These are phyloP conservation scores for Candida tetrigidarum DNA, from an alignment of 1,139 yeast species.

Conservation along the genomic window DNA sequence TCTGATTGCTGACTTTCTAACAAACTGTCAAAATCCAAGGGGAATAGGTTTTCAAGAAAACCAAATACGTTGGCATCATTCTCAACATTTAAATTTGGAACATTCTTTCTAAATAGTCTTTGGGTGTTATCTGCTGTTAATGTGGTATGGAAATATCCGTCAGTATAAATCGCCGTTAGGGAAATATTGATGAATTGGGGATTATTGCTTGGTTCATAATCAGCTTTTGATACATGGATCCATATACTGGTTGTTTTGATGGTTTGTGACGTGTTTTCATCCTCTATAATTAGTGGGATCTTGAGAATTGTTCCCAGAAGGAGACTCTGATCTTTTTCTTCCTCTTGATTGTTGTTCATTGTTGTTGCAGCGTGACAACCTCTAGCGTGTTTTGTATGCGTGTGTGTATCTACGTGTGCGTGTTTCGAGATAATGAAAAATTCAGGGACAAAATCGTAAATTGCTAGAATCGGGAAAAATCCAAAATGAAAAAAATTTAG, in stretches of 20 bases:
- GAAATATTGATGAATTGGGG: slow-evolving; percentile 19
- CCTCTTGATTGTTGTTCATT: background rate
- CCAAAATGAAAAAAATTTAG: background rate
- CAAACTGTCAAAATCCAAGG: slow-evolving; percentile 18
- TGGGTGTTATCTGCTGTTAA: slow-evolving; percentile 11
- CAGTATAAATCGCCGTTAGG: slow-evolving; percentile 17
- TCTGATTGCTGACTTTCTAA: slow-evolving; percentile 13
- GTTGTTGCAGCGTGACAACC: too few relatives aligned
- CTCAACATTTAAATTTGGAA: slow-evolving; percentile 12
- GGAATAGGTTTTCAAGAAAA: slow-evolving; percentile 18
- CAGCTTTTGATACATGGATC: slow-evolving; percentile 18
- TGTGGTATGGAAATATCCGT: slow-evolving; percentile 18
- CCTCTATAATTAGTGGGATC: slow-evolving; percentile 16
- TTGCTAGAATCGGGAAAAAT: background rate
- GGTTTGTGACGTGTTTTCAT: slow-evolving; percentile 10
- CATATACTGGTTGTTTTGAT: slow-evolving; percentile 15
- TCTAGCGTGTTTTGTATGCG: background rate
- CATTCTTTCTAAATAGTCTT: slow-evolving; percentile 13
- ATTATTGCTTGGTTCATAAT: slow-evolving; percentile 15
- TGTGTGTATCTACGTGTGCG: background rate
- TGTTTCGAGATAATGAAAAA: background rate
- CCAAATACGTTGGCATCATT: slow-evolving; percentile 12
- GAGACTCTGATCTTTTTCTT: background rate
- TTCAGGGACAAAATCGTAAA: slow-evolving; percentile 2
- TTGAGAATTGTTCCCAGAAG: slow-evolving; percentile 16